Evolutionary conservation across 2,329 filamentous ascomycete genomes (phyloP).

Genomic region (Penicillium aurantiogriseum): DNA sequence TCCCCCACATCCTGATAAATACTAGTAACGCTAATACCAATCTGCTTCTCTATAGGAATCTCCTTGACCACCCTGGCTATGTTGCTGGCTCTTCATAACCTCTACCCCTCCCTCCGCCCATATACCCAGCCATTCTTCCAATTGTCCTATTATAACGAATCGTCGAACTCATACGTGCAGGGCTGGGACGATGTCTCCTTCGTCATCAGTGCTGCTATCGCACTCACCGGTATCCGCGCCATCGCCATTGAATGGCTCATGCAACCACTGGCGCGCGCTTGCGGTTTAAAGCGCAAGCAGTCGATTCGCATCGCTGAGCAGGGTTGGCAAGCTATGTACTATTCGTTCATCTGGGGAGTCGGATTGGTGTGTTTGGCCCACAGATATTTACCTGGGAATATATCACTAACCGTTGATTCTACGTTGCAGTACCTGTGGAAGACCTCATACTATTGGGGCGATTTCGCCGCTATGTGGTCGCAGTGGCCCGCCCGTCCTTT

Average conservation of each 20-base stretch:
- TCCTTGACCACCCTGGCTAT: constrained; percentile 82
- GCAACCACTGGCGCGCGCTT: constrained; percentile 68
- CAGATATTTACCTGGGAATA: constrained; percentile 1
- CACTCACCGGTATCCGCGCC: constrained; percentile 84
- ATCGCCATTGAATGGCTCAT: constrained; percentile 84
- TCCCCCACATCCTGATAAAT: constrained; percentile 11
- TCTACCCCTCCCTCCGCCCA: constrained; percentile 74
- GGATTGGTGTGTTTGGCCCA: constrained; percentile 65
- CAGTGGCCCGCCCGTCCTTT: constrained; percentile 80
- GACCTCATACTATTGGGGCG: constrained; percentile 73
- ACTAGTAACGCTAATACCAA: constrained; percentile 16
- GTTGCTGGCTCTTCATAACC: constrained; percentile 75
- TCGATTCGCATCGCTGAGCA: constrained; percentile 88
- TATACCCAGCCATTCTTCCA: constrained; percentile 86
- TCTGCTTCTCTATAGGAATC: constrained; percentile 57
- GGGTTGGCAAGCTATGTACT: constrained; percentile 86
- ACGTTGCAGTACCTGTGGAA: constrained; percentile 70
- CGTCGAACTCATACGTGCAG: constrained; percentile 67
- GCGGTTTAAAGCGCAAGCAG: constrained; percentile 76
- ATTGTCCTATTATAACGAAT: constrained; percentile 75
- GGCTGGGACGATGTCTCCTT: constrained; percentile 78
- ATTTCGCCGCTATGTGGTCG: constrained; percentile 76
- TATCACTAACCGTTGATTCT: constrained; percentile 8
- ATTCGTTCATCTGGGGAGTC: constrained; percentile 74
- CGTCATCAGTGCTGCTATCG: constrained; percentile 73